These are phyloP conservation scores for Xerocomellus amylosporus DNA, from an alignment of 768 basidiomycete species.

Conservation along the genomic window DNA sequence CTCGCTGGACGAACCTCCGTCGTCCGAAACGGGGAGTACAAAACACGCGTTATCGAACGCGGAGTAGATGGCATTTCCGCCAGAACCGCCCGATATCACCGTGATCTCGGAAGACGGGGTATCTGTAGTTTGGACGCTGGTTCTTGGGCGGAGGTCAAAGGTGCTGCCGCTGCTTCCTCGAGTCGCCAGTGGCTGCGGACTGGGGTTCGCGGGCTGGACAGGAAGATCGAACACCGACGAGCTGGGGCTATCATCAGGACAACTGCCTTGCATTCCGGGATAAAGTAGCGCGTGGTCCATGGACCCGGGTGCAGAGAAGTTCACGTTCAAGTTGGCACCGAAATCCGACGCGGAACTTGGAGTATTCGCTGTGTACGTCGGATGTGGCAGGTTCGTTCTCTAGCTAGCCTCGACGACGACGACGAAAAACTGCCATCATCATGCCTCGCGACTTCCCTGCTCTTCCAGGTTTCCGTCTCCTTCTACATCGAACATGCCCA, in stretches of 20 bases:
- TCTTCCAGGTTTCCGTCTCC: conserved; percentile 59
- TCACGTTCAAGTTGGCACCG: too few species aligned
- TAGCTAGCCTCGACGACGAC: too few species aligned
- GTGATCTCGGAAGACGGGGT: conserved; percentile 47
- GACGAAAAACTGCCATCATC: background rate
- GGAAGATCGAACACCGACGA: conserved; percentile 79
- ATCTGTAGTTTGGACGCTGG: conserved; percentile 3
- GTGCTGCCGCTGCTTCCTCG: conserved; percentile 1
- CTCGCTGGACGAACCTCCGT: conserved; percentile 93
- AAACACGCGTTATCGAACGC: conserved; percentile 79
- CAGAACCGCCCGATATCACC: conserved; percentile 91
- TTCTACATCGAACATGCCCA: conserved; percentile 52
- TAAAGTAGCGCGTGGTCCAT: conserved; percentile 19
- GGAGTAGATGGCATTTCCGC: conserved; percentile 86
- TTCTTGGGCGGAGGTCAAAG: conserved; percentile 3
- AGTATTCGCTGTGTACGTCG: too few species aligned
- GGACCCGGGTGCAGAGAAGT: background rate
- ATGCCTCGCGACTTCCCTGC: conserved; percentile 46
- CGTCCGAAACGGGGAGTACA: conserved; percentile 90
- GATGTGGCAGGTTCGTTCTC: too few species aligned
- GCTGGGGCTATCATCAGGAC: conserved; percentile 49
- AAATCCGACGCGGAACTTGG: too few species aligned
- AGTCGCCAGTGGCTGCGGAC: conserved; percentile 21
- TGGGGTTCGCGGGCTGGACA: conserved; percentile 34
- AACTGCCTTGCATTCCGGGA: conserved; percentile 3